phyloP scores from a whole-genome alignment of 1,284 basidiomycete genomes.

The Vanrija sp. region DNA sequence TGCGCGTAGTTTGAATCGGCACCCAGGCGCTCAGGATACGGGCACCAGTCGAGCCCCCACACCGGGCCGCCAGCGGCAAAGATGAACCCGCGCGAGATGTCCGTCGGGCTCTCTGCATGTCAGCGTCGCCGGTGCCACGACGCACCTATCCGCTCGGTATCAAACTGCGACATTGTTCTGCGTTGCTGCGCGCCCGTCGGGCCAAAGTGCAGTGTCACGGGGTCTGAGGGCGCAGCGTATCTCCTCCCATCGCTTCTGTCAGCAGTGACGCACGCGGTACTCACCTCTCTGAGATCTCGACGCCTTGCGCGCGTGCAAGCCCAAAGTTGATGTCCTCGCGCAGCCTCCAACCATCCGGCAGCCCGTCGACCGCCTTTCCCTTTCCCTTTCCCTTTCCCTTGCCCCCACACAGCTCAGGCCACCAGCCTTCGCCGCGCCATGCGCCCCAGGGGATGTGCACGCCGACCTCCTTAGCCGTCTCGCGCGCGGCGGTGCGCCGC shows the following conservation, averaged over 20 bases:
- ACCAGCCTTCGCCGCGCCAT: slow-evolving; percentile 48
- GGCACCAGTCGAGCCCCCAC: slow-evolving; percentile 87
- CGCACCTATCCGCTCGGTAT: slow-evolving; percentile 21
- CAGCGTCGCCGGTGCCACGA: background rate
- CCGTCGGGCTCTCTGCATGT: background rate
- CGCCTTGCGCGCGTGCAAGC: too few relatives aligned
- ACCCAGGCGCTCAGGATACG: slow-evolving; percentile 60
- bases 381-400: slow-evolving; percentile 28
- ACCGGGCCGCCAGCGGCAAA: slow-evolving; percentile 78
- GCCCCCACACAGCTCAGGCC: slow-evolving; percentile 31
- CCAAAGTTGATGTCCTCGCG: slow-evolving; percentile 30
- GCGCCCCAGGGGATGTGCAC: slow-evolving; percentile 30
- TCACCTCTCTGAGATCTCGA: too few relatives aligned
- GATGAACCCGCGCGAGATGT: slow-evolving; percentile 20
- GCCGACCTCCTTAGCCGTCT: slow-evolving; percentile 7
- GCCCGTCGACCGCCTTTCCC: slow-evolving; percentile 1
- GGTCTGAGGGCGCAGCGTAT: slow-evolving; percentile 21
- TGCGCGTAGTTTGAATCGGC: slow-evolving; percentile 60
- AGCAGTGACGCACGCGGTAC: background rate
- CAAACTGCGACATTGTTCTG: slow-evolving; percentile 18
- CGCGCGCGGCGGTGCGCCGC: slow-evolving; percentile 1
- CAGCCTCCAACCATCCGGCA: slow-evolving; percentile 25
- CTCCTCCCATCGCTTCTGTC: slow-evolving; percentile 23
- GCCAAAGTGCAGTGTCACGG: slow-evolving; percentile 22
- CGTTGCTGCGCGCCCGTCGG: slow-evolving; percentile 17